A percentile compares a stretch with the other conserved stretches of the same genome.
phyloP scores from a whole-genome alignment of 2,329 filamentous ascomycete species.

The Aspergillus clavatus region DNA sequence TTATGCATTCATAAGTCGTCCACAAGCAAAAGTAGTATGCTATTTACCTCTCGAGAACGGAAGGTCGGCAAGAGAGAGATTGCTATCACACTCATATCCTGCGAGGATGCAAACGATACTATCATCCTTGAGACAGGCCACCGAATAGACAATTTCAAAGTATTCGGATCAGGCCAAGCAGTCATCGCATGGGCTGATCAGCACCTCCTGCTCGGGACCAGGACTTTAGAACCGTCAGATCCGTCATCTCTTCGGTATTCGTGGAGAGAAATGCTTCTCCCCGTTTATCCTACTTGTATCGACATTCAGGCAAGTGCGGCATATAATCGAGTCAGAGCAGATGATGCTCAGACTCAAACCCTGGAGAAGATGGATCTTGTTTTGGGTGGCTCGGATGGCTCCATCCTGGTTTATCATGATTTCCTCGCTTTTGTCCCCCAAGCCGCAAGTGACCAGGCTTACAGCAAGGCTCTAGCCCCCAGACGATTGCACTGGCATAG shows the following conservation, averaged over 20 bases:
- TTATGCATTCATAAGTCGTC: slow-evolving; percentile 11
- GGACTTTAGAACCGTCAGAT: slow-evolving; percentile 26
- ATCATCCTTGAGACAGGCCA: slow-evolving; percentile 28
- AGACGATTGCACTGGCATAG: slow-evolving; percentile 89
- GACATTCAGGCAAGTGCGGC: slow-evolving; percentile 52
- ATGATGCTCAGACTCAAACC: slow-evolving; percentile 16
- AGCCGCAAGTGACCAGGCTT: slow-evolving; percentile 43
- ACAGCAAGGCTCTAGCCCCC: slow-evolving; percentile 42
- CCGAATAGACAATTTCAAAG: slow-evolving; percentile 26
- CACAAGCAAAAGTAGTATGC: slow-evolving; percentile 28
- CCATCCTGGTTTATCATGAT: slow-evolving; percentile 77
- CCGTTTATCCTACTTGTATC: slow-evolving; percentile 62
- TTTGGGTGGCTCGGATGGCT: slow-evolving; percentile 70
- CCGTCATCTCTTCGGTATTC: slow-evolving; percentile 42
- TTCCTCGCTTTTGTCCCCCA: slow-evolving; percentile 54
- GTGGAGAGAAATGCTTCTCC: slow-evolving; percentile 52
- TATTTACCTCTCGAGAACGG: slow-evolving; percentile 37
- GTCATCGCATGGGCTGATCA: slow-evolving; percentile 39
- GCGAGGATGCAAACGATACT: slow-evolving; percentile 19
- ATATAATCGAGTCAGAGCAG: slow-evolving; percentile 12
- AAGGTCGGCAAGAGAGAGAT: slow-evolving; percentile 39
- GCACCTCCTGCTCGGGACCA: slow-evolving; percentile 57
- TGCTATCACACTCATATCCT: slow-evolving; percentile 16
- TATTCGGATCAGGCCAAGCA: slow-evolving; percentile 28
- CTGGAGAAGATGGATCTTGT: slow-evolving; percentile 62